These are phyloP conservation scores for Vaccinium darrowii DNA, from an alignment of 148 eudicot species.

Conservation along the genomic window DNA sequence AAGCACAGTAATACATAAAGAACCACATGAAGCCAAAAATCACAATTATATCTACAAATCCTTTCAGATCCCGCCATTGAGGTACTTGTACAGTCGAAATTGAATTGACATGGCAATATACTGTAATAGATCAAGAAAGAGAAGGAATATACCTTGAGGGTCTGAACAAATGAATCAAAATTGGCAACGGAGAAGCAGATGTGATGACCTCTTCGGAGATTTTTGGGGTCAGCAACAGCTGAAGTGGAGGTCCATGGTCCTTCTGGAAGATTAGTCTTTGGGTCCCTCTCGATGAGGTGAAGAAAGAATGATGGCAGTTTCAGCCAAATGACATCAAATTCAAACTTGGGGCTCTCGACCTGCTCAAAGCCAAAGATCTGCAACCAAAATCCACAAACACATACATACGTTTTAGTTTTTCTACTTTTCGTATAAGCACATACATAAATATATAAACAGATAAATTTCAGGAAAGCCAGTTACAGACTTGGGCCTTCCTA, in stretches of 20 bases:
- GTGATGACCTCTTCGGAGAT: conserved; percentile 78
- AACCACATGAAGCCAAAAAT: background rate
- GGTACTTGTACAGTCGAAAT: background rate
- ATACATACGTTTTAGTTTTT: background rate
- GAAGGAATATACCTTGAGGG: conserved; percentile 53
- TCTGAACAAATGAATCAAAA: conserved; percentile 64
- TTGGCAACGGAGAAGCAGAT: conserved; percentile 59
- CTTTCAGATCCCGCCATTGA: background rate
- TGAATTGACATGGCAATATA: background rate
- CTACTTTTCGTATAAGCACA: background rate
- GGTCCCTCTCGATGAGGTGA: conserved; percentile 82
- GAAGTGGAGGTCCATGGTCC: conserved; percentile 67
- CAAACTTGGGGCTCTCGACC: conserved; percentile 65
- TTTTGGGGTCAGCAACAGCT: conserved; percentile 49
- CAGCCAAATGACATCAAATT: conserved; percentile 70
- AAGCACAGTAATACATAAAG: background rate
- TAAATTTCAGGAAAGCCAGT: background rate
- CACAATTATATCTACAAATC: background rate
- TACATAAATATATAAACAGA: background rate
- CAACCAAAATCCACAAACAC: background rate
- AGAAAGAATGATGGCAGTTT: conserved; percentile 58
- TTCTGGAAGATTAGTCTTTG: conserved; percentile 61
- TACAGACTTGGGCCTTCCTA: conserved; percentile 61
- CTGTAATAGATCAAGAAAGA: background rate
- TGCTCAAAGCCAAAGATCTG: conserved; percentile 89